Base-by-base conservation (phyloP, 2,329 filamentous ascomycete genomes). In the Xylaria sp. region DNA sequence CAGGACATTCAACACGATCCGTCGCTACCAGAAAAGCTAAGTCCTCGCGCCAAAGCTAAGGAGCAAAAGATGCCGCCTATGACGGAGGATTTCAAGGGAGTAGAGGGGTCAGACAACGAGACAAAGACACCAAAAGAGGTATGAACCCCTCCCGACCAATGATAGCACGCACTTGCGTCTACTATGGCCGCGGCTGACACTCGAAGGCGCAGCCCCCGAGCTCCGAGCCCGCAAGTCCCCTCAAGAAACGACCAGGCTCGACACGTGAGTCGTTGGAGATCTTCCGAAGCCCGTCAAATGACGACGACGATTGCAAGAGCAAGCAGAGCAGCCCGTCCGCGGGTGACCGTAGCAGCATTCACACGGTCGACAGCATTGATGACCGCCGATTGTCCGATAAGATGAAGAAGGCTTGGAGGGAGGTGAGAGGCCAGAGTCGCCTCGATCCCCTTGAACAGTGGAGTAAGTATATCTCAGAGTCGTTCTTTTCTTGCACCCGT, bases 401-500 rank as follows among this genome's bases (percentile, higher is more conserved):
- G 59, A 15, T 71, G 36, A 70, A 50, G 54, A 63, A 63, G 45
- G 66, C 56, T 10, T 67, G 61, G 56, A 66, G 55, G 13, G 63
- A 54, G 2, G 71, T 61, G 6, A 69, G 62, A 54, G 65, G 65
- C 1, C 65, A 69, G 59, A 69, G 61, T 22, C 61, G 68, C 33
- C 67, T 67, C 38, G 73, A 76, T 50, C 72, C 71, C 6, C 68
- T 76, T 0, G 68, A 74, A 17, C 71, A 72, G 59, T 76, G 74
- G 74, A 70, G 53, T 55, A 29, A 27, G 53, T 55, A 3, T n/a
- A 29, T 55, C 20, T 27, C 36, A 20, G 13, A 17, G 2, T 7
- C 5, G 25, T 36, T 53, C 3, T 2, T 22, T n/a, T 53, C 29
- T 54, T 54, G 20, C 13, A n/a, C 6, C 17, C 2, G n/a, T 15